Conservation (phyloP, 2,329 filamentous ascomycete genomes). For the Colletotrichum eleusines region DNA sequence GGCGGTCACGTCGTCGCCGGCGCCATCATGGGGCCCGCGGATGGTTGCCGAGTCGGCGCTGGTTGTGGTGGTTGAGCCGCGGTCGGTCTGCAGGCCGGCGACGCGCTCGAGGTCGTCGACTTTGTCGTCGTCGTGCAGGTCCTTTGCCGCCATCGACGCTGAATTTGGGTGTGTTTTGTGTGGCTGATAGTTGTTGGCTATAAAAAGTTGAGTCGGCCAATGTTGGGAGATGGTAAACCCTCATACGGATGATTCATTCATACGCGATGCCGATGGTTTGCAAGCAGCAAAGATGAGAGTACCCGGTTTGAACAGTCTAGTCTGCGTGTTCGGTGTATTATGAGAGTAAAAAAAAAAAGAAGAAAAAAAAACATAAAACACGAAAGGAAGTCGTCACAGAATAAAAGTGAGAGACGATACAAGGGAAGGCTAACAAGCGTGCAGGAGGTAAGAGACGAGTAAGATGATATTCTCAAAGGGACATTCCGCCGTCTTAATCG, state of each 20-base stretch:
- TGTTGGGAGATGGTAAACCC: not conserved
- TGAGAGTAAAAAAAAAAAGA: too few species aligned
- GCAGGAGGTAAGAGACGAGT: not conserved
- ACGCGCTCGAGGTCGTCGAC: slow-evolving; percentile 33
- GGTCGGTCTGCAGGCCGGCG: slow-evolving; percentile 24
- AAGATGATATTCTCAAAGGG: not conserved
- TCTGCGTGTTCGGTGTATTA: not conserved
- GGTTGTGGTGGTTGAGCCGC: slow-evolving; percentile 17
- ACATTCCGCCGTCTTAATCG: not conserved
- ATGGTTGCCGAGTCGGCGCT: slow-evolving; percentile 30
- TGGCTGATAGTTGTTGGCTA: not conserved
- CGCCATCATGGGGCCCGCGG: slow-evolving; percentile 10
- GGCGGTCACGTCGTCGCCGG: not conserved
- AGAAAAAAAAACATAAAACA: not conserved
- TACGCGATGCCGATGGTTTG: not conserved
- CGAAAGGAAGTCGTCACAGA: too few species aligned
- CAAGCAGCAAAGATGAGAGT: not conserved
- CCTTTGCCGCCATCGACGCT: slow-evolving; percentile 27
- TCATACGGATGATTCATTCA: not conserved
- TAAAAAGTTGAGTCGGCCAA: not conserved
- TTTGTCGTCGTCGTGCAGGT: slow-evolving; percentile 10
- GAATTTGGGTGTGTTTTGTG: too few species aligned
- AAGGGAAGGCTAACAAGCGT: not conserved
- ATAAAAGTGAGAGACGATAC: not conserved
- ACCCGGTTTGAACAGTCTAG: not conserved